phyloP scores from a whole-genome alignment of 805 yeast genomes.

The Candida verbasci region DNA sequence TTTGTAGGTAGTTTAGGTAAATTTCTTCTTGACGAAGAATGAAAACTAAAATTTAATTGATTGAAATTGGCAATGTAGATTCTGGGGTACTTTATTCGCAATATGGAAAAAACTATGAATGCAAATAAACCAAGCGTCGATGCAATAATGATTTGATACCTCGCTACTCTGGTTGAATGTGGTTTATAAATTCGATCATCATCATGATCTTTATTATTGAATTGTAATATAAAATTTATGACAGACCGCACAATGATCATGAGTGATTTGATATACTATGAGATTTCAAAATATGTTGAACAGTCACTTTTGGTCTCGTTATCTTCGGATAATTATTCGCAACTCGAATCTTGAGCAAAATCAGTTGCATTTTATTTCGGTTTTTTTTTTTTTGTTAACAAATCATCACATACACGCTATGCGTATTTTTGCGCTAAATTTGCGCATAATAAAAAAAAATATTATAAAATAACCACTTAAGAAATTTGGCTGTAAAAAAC shows the following conservation, averaged over 20 bases:
- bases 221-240: not conserved
- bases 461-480: no score
- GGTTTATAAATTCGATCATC: slow-evolving; percentile 16
- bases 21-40: slow-evolving; percentile 41
- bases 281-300: no score
- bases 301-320: not conserved
- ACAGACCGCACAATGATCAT: not conserved
- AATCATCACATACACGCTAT: no score
- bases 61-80: slow-evolving; percentile 77
- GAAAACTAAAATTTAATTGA: slow-evolving; percentile 39
- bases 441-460: no score
- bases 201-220: not conserved
- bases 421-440: no score
- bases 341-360: no score
- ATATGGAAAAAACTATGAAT: slow-evolving; percentile 60
- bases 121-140: slow-evolving; percentile 63
- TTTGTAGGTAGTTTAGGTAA: slow-evolving; percentile 56
- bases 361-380: no score
- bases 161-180: slow-evolving; percentile 51
- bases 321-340: no score
- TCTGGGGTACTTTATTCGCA: slow-evolving; percentile 72
- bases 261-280: no score
- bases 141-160: slow-evolving; percentile 75
- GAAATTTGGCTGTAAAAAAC: no score
- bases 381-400: no score